Evolutionary conservation across 1,284 basidiomycete species (phyloP).

Genomic region (Ustilago crameri): DNA sequence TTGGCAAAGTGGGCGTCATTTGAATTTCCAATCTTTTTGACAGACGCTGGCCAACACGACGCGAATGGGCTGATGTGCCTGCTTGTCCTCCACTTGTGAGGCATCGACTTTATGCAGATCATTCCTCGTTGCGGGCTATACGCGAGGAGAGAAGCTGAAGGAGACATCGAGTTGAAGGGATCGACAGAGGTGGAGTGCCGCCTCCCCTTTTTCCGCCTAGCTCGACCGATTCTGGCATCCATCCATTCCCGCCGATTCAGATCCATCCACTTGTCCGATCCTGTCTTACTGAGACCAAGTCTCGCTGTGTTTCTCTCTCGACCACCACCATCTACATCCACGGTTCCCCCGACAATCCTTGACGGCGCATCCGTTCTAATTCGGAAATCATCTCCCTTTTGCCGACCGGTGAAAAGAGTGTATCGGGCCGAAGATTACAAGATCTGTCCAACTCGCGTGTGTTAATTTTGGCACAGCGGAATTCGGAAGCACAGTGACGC

Average conservation of each 20-base stretch:
- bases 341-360: background rate
- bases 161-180: background rate
- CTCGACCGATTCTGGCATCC: background rate
- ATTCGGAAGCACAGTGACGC: constrained; percentile 19
- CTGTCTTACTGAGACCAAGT: background rate
- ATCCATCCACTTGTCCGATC: constrained; percentile 15
- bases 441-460: background rate
- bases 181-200: background rate
- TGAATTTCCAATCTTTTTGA: no score
- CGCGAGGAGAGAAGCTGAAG: background rate
- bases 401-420: background rate
- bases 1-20: no score
- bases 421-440: constrained; percentile 6
- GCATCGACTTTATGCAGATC: background rate
- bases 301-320: background rate
- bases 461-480: constrained; percentile 22
- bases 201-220: background rate
- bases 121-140: background rate
- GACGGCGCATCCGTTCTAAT: background rate
- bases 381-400: background rate
- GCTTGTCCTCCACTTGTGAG: background rate
- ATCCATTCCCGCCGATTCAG: constrained; percentile 2
- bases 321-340: constrained; percentile 3
- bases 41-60: no score
- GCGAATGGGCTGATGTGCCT: background rate